phyloP scores from a whole-genome alignment of 768 basidiomycete species.

The Pleurotus eryngii region DNA sequence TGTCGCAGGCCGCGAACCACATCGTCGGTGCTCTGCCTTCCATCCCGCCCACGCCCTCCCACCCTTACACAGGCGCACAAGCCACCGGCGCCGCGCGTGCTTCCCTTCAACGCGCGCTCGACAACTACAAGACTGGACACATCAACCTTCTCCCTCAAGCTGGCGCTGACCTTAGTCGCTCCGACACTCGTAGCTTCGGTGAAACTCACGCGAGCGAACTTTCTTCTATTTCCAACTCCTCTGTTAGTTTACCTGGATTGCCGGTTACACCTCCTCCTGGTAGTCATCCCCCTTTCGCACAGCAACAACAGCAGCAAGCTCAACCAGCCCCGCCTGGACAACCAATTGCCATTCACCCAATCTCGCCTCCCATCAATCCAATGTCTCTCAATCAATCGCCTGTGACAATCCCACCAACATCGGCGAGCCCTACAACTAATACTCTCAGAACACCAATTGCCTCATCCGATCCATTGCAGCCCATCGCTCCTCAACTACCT shows the following conservation, averaged over 20 bases:
- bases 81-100: conserved; percentile 69
- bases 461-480: conserved; percentile 20
- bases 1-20: conserved; percentile 67
- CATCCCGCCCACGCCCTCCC: conserved; percentile 54
- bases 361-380: conserved; percentile 31
- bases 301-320: conserved; percentile 4
- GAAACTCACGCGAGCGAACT: conserved; percentile 80
- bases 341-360: conserved; percentile 13
- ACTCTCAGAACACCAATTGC: conserved; percentile 17
- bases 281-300: conserved; percentile 14
- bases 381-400: conserved; percentile 36
- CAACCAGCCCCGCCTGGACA: conserved; percentile 20
- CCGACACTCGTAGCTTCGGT: conserved; percentile 80
- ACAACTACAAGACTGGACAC: conserved; percentile 72
- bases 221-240: conserved; percentile 27
- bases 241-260: conserved; percentile 29
- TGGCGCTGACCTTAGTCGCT: conserved; percentile 55
- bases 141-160: conserved; percentile 46
- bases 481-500: conserved; percentile 32
- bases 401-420: conserved; percentile 27
- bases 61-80: conserved; percentile 60
- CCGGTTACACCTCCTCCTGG: conserved; percentile 41
- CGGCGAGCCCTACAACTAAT: conserved; percentile 12
- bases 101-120: conserved; percentile 73
- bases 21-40: conserved; percentile 62